Evolutionary conservation across 208 protist genomes (phyloP).

Genomic region (Porcisia deanei): DNA sequence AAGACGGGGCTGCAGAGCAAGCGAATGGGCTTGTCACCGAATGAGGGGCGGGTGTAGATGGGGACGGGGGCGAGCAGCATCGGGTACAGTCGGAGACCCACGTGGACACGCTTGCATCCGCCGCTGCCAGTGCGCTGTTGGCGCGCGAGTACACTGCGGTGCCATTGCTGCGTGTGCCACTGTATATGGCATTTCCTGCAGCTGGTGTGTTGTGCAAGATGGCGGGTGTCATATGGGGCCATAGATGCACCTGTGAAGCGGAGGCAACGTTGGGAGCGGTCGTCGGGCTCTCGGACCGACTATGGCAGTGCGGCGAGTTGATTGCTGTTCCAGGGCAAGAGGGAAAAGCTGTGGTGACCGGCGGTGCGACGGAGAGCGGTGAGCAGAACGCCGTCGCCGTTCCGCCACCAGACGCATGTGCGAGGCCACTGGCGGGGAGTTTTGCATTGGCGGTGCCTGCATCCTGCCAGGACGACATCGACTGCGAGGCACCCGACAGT

Average conservation of each 20-base stretch:
- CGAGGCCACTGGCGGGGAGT: not conserved
- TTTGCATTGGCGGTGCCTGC: not conserved
- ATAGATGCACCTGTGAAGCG: not conserved
- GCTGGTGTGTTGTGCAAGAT: not conserved
- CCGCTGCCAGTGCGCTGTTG: not conserved
- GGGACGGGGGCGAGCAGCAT: not conserved
- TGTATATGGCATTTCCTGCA: not conserved
- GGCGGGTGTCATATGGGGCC: not conserved
- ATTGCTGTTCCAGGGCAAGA: slow-evolving; percentile 2
- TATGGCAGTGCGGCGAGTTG: not conserved
- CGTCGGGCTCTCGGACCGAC: slow-evolving; percentile 7
- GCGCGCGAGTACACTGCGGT: not conserved
- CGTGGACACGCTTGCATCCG: not conserved
- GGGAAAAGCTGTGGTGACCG: slow-evolving; percentile 4
- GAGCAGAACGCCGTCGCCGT: slow-evolving; percentile 9
- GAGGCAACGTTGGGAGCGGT: not conserved
- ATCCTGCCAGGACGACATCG: slow-evolving; percentile 15
- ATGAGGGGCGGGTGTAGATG: not conserved
- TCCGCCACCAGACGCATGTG: not conserved
- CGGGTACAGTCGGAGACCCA: not conserved
- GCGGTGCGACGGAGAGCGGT: not conserved
- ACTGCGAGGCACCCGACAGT: slow-evolving; percentile 13
- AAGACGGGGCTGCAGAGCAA: not conserved
- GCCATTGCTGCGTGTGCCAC: not conserved
- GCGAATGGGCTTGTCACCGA: not conserved